Base-by-base conservation (phyloP, 345 rosid genomes). In the Psidium guajava region DNA sequence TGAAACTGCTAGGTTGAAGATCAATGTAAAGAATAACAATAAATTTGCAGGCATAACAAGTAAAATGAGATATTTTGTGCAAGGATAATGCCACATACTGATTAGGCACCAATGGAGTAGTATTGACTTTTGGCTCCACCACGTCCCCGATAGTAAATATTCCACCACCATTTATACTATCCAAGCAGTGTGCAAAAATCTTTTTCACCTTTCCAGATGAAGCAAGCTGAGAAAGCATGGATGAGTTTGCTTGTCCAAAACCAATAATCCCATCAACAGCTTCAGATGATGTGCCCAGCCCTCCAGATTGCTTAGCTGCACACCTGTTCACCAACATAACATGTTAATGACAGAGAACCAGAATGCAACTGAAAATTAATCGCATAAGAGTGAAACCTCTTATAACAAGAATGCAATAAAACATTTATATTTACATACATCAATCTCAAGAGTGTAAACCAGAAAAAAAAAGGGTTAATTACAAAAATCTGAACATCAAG, bases 201-300 rank as follows among this genome's bases (percentile, higher is more conserved):
- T 86, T 92, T 89, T 93, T 94, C 5, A 92, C 93, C 56, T 89
- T 90, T 51, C 97, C 95, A 15, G 94, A 85, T 1, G 91, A 87
- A 86, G 98, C 94, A 80, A 97, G 91, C 91, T 97, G 99, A 73
- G 99, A 94, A 88, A 97, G 86, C 87, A 95, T 75, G 83, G 98
- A 97, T 56, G 98, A 90, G 85, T 94, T 94, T 82, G 97, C 82
- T 86, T 97, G 96, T 77, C 99, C 99, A 87, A 97, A 94, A 61
- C 99, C 99, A 89, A 97, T 85, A 84, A 97, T 93, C 24, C 98
- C 99, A 88, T 95, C 98, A 87, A 95, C 90, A 86, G 99, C 98
- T 5, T 89, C 92, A 55, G 86, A 44, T 13, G 96, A 88, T 27
- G 90, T 54, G 32, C 93, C 94, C 53, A 95, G 89, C 55, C 91